Percentiles rank a stretch among this genome's conserved stretches.
Conservation (phyloP, 148 eudicot genomes). For the Agrostemma githago region DNA sequence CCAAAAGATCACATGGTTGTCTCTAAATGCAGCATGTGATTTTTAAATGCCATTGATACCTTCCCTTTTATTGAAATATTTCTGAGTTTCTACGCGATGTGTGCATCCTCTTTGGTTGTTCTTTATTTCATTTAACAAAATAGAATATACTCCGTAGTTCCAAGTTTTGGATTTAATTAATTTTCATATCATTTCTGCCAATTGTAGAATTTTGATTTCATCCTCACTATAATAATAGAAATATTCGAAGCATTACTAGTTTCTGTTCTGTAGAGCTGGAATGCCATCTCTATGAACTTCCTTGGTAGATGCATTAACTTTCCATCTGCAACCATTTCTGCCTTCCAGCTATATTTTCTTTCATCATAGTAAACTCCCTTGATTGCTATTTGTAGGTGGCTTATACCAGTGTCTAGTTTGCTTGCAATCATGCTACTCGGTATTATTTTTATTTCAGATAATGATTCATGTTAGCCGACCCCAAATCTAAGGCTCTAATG, state of each 20-base stretch:
- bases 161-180: background rate
- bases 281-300: background rate
- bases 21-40: conserved; percentile 12
- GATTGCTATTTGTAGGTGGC: background rate
- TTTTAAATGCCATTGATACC: conserved; percentile 7
- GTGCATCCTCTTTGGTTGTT: conserved; percentile 4
- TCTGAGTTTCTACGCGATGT: background rate
- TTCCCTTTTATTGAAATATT: conserved; percentile 19
- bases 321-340: conserved; percentile 5
- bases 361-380: background rate
- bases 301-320: background rate
- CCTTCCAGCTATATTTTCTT: background rate
- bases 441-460: background rate
- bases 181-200: background rate
- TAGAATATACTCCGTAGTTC: background rate
- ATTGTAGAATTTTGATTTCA: background rate
- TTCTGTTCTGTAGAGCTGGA: background rate
- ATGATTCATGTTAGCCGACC: background rate
- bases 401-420: background rate
- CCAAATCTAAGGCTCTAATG: too few relatives aligned
- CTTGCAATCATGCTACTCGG: background rate
- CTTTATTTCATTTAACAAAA: background rate
- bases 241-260: conserved; percentile 2
- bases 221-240: background rate
- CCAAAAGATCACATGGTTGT: background rate